phyloP scores from a whole-genome alignment of 2,329 filamentous ascomycete genomes.

The Cladophialophora chaetospira region DNA sequence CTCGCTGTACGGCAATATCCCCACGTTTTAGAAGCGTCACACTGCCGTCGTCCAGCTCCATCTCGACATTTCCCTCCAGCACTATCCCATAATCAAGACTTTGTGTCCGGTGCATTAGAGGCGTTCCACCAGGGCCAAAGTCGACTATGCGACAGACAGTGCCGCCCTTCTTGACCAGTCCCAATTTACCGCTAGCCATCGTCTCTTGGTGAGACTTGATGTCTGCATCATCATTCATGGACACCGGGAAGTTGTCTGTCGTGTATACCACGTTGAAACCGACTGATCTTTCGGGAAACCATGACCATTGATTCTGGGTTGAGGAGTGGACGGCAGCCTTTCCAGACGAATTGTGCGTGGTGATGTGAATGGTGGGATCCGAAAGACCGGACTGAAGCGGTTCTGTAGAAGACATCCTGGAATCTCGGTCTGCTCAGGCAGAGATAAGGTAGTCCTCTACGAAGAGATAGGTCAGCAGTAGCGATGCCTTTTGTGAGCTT shows the following conservation, averaged over 20 bases:
- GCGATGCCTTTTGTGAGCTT: no score
- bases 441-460: not conserved
- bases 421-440: not conserved
- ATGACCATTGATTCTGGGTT: constrained; percentile 10
- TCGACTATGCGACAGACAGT: constrained; percentile 41
- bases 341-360: constrained; percentile 11
- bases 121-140: constrained; percentile 46
- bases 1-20: constrained; percentile 57
- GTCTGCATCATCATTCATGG: constrained; percentile 18
- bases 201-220: constrained; percentile 12
- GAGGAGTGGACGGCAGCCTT: constrained; percentile 13
- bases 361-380: constrained; percentile 16
- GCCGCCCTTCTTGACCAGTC: constrained; percentile 12
- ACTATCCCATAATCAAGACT: constrained; percentile 58
- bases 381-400: constrained; percentile 9
- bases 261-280: constrained; percentile 17
- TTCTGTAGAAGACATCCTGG: constrained; percentile 3
- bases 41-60: constrained; percentile 56
- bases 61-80: constrained; percentile 55
- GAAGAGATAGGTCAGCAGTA: not conserved
- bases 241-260: constrained; percentile 7
- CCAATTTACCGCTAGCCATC: constrained; percentile 13
- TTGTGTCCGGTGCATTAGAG: constrained; percentile 55
- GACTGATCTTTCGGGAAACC: constrained; percentile 8
- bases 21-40: constrained; percentile 49